These are phyloP conservation scores for Neocallimastix lanati DNA, from an alignment of 192 early-diverging fungal genomes.

Conservation along the genomic window DNA sequence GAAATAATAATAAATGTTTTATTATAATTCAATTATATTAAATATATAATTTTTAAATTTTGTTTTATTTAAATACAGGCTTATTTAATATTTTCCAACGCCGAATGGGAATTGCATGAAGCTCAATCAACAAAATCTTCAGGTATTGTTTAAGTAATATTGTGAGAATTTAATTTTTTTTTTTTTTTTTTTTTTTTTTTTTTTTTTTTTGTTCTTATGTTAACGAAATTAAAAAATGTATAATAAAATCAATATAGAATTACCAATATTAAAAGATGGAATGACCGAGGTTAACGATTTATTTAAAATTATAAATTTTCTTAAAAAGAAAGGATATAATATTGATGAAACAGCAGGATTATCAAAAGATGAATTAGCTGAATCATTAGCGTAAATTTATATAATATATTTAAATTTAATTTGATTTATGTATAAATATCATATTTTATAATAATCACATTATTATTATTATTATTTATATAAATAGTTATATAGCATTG, in stretches of 20 bases:
- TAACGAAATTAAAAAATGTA: not conserved
- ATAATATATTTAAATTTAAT: no score
- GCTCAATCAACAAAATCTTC: not conserved
- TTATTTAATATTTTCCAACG: slow-evolving; percentile 32
- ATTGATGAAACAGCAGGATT: not conserved
- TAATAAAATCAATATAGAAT: not conserved
- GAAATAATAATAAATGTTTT: no score
- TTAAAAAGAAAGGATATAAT: not conserved
- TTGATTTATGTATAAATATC: no score
- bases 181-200: not conserved
- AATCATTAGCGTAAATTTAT: slow-evolving; percentile 33
- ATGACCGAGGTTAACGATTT: not conserved
- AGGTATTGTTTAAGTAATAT: no score
- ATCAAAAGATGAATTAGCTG: slow-evolving; percentile 9
- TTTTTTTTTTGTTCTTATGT: not conserved
- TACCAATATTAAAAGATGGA: not conserved
- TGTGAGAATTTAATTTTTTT: not conserved
- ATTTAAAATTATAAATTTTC: not conserved
- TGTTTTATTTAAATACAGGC: slow-evolving; percentile 10
- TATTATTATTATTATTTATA: not conserved
- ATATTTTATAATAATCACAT: not conserved
- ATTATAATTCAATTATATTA: no score
- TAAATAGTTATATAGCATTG: slow-evolving; percentile 37
- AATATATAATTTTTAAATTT: no score
- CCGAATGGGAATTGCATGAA: slow-evolving; percentile 16